phyloP scores from a whole-genome alignment of 495 filamentous ascomycete genomes.

The Penicillium egyptiacum region DNA sequence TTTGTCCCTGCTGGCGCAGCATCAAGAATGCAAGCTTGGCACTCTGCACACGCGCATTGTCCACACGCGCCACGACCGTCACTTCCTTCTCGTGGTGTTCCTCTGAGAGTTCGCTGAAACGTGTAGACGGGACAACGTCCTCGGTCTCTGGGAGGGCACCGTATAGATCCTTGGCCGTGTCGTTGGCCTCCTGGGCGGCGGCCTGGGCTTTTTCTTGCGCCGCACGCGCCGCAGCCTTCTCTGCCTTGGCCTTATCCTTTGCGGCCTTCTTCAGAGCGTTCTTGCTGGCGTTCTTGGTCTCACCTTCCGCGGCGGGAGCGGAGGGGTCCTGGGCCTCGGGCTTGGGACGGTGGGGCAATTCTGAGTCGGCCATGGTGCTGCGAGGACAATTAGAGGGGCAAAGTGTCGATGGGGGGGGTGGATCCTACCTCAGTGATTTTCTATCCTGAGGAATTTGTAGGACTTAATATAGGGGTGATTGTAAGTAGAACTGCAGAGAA shows the following conservation, averaged over 20 bases:
- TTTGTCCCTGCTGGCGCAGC: constrained; percentile 76
- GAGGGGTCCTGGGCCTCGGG: constrained; percentile 40
- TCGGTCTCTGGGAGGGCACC: constrained; percentile 50
- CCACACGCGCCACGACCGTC: constrained; percentile 77
- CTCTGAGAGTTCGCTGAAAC: constrained; percentile 51
- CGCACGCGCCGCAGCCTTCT: constrained; percentile 57
- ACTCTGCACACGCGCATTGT: constrained; percentile 83
- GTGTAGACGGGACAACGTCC: constrained; percentile 35
- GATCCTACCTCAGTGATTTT: constrained; percentile 23
- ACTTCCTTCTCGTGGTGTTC: constrained; percentile 71
- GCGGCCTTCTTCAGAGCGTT: constrained; percentile 65
- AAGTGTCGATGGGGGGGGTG: background rate
- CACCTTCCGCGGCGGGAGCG: constrained; percentile 39
- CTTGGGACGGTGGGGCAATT: constrained; percentile 51
- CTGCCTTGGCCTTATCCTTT: constrained; percentile 68
- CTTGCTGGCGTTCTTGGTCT: constrained; percentile 55
- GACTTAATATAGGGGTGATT: constrained; percentile 9
- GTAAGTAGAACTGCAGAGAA: constrained; percentile 15
- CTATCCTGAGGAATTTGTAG: constrained; percentile 15
- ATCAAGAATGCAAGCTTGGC: constrained; percentile 92
- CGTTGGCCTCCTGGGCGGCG: constrained; percentile 56
- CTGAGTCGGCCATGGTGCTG: constrained; percentile 47
- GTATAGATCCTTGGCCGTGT: constrained; percentile 71
- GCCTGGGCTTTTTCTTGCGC: constrained; percentile 53
- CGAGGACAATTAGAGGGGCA: constrained; percentile 11